Evolutionary conservation across 306 rosid species (phyloP).

Genomic region (Fagus sylvatica): DNA sequence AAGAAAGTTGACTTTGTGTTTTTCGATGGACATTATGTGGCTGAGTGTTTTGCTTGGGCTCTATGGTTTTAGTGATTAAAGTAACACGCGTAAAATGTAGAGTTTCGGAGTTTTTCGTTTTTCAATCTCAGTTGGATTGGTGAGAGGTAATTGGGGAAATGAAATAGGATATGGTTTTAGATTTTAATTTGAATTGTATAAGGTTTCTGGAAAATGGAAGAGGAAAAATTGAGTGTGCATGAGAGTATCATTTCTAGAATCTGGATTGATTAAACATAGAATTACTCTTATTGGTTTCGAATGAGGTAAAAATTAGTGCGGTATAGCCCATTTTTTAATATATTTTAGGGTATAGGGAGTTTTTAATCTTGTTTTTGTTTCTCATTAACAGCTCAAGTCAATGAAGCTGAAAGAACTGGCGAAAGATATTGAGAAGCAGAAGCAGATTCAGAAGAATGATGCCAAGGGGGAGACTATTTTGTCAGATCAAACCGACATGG

Average conservation of each 20-base stretch:
- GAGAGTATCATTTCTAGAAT: not conserved
- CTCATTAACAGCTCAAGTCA: conserved; percentile 57
- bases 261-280: not conserved
- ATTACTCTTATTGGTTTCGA: not conserved
- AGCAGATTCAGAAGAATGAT: conserved; percentile 50
- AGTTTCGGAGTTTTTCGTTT: too few species aligned
- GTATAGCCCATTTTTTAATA: not conserved
- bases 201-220: not conserved
- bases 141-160: not conserved
- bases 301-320: not conserved
- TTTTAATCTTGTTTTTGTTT: conserved; percentile 8
- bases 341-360: conserved; percentile 10
- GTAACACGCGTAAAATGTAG: too few species aligned
- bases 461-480: conserved; percentile 42
- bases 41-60: too few species aligned
- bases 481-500: conserved; percentile 33
- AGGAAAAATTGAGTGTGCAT: not conserved
- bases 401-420: conserved; percentile 69
- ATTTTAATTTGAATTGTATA: not conserved
- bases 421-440: conserved; percentile 72
- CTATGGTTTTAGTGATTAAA: too few species aligned
- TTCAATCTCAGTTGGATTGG: not conserved
- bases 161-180: not conserved
- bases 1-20: too few species aligned
- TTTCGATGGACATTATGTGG: too few species aligned